Percentiles rank a stretch among this genome's conserved stretches.
Conservation (phyloP, 495 filamentous ascomycete species). For the Parachaetomium inaequale region DNA sequence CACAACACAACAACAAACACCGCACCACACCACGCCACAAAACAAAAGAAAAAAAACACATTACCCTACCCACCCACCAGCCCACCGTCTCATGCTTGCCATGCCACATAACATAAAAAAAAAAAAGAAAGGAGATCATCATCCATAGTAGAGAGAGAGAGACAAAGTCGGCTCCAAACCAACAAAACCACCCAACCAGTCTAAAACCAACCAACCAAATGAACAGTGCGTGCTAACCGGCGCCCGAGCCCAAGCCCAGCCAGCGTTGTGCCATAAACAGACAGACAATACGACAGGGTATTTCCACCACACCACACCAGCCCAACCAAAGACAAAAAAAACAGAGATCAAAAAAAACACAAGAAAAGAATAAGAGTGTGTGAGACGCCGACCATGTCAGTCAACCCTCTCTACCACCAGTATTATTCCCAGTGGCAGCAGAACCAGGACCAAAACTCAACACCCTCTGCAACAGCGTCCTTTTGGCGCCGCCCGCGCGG, state of each 20-base stretch:
- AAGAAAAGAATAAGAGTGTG: background rate
- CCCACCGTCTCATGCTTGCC: constrained; percentile 8
- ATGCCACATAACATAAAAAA: background rate
- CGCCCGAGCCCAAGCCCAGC: background rate
- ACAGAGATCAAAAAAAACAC: constrained; percentile 2
- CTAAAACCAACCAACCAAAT: too few species aligned
- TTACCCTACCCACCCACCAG: background rate
- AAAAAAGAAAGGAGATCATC: background rate
- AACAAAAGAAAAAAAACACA: constrained; percentile 5
- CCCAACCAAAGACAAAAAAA: background rate
- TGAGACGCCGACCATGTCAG: background rate
- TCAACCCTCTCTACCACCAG: constrained; percentile 5
- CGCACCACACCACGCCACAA: background rate
- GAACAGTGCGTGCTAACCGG: too few species aligned
- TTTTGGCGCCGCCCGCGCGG: constrained; percentile 34
- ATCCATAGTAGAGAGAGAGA: background rate
- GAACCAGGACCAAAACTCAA: constrained; percentile 28
- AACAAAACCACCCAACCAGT: background rate
- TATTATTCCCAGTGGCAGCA: background rate
- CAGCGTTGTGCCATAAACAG: background rate
- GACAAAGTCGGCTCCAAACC: background rate
- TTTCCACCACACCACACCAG: constrained; percentile 3
- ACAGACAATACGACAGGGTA: constrained; percentile 3
- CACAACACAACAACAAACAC: background rate
- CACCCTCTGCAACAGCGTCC: constrained; percentile 44